These are phyloP conservation scores for Penicillium capsulatum DNA, from an alignment of 2,329 filamentous ascomycete genomes.

Conservation along the genomic window DNA sequence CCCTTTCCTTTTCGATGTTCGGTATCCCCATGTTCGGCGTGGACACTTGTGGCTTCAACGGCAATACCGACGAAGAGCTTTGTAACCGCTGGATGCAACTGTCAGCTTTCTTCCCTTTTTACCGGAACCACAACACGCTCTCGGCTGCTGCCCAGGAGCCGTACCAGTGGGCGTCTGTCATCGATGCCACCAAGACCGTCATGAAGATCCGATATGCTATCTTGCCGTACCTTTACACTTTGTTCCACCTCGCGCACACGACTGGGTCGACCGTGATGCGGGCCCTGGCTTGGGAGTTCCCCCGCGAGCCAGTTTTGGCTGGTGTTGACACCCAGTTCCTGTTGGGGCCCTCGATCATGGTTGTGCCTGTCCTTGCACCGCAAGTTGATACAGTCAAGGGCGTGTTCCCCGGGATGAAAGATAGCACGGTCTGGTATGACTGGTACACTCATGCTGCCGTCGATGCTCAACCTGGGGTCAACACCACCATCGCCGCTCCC, in stretches of 20 bases:
- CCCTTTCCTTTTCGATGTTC: constrained; percentile 68
- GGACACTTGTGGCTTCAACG: constrained; percentile 67
- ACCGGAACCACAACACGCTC: constrained; percentile 69
- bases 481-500: constrained; percentile 58
- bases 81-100: constrained; percentile 72
- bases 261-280: constrained; percentile 68
- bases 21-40: constrained; percentile 74
- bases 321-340: constrained; percentile 68
- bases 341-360: constrained; percentile 61
- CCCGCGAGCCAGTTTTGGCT: constrained; percentile 63
- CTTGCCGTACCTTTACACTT: constrained; percentile 72
- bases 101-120: constrained; percentile 72
- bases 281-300: constrained; percentile 70
- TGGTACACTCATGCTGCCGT: constrained; percentile 67
- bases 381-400: constrained; percentile 61
- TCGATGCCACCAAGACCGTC: constrained; percentile 59
- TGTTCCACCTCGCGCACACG: constrained; percentile 63
- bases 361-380: constrained; percentile 61
- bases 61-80: constrained; percentile 64
- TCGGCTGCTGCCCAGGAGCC: constrained; percentile 64
- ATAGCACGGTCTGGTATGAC: constrained; percentile 67
- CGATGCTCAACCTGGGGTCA: constrained; percentile 49
- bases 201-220: constrained; percentile 68
- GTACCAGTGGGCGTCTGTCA: constrained; percentile 64
- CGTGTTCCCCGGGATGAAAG: constrained; percentile 63